Conservation (phyloP, 2,329 filamentous ascomycete genomes). For the Sclerotinia trifoliorum region DNA sequence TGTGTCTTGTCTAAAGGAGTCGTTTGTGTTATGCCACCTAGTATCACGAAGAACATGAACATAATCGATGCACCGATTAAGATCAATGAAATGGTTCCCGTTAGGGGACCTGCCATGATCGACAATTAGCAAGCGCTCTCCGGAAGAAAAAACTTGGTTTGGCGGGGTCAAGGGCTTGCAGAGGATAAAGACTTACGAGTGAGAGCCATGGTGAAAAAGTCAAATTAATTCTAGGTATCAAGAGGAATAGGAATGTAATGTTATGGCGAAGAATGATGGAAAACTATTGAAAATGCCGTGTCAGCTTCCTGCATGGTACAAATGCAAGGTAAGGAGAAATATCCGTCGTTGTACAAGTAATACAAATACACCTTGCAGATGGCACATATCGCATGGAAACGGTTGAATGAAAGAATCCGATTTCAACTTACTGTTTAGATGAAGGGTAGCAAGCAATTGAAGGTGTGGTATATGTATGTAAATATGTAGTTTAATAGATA, state of each 20-base stretch:
- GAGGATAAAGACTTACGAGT: slow-evolving; percentile 5
- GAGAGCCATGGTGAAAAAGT: neutral
- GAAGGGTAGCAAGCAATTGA: neutral
- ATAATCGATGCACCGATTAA: slow-evolving; percentile 61
- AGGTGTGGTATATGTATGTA: neutral
- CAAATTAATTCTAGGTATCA: neutral
- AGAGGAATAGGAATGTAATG: slow-evolving; percentile 10
- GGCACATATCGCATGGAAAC: neutral
- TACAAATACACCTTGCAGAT: neutral
- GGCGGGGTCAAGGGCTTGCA: neutral
- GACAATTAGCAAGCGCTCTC: neutral
- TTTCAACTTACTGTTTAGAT: neutral
- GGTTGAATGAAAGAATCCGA: neutral
- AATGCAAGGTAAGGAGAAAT: neutral
- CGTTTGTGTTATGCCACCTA: slow-evolving; percentile 56
- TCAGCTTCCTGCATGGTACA: slow-evolving; percentile 1
- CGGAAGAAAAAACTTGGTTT: neutral
- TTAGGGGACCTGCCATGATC: slow-evolving; percentile 49
- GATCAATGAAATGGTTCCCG: slow-evolving; percentile 58
- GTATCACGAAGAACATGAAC: slow-evolving; percentile 63
- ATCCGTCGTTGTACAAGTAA: neutral
- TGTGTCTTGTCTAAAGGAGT: slow-evolving; percentile 71
- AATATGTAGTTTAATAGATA: neutral
- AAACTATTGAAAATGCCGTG: slow-evolving; percentile 2
- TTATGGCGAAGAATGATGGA: slow-evolving; percentile 1